Evolutionary conservation across 192 early-diverging fungal genomes (phyloP).

Genomic region (Coemansia sp.): DNA sequence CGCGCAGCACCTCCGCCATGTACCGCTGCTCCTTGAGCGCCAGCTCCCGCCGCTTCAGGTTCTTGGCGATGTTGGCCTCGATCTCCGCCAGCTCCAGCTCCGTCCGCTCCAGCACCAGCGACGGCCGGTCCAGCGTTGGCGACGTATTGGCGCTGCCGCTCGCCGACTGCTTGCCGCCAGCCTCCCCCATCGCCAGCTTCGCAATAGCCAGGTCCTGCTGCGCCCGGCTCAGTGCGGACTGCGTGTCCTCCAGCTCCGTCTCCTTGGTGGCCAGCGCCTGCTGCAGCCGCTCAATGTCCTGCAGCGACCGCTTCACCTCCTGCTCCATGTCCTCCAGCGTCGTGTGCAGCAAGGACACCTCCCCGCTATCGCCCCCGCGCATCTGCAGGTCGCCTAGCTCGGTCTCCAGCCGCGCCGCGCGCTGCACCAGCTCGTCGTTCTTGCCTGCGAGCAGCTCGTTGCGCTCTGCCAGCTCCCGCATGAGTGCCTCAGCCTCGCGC

Average conservation of each 20-base stretch:
- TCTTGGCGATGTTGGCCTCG: constrained; percentile 13
- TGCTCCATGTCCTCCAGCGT: constrained; percentile 10
- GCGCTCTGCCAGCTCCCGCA: constrained; percentile 20
- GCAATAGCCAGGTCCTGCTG: constrained; percentile 1
- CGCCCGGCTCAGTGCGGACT: constrained; percentile 5
- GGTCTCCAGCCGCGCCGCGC: constrained; percentile 31
- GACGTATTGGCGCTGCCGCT: constrained; percentile 9
- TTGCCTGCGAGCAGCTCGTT: constrained; percentile 8
- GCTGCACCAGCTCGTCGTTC: constrained; percentile 38
- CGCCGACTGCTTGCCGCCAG: background rate
- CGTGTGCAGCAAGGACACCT: constrained; percentile 7
- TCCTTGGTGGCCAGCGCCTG: constrained; percentile 20
- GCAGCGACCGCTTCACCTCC: constrained; percentile 10
- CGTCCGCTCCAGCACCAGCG: background rate
- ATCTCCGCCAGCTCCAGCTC: constrained; percentile 8
- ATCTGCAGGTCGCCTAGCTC: constrained; percentile 33
- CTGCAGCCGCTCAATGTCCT: constrained; percentile 24
- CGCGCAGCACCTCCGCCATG: constrained; percentile 29
- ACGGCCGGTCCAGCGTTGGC: constrained; percentile 10
- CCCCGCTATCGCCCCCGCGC: background rate
- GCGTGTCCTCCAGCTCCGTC: constrained; percentile 18
- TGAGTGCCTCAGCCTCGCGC: constrained; percentile 23
- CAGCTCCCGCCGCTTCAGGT: constrained; percentile 12
- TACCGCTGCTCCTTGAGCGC: constrained; percentile 36
- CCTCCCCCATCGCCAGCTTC: background rate